Evolutionary conservation across 228 moss, liverwort and hornwort species (phyloP), one percentile per base, ranked within the genome.

Genomic region (Sphagnum magellanicum): DNA sequence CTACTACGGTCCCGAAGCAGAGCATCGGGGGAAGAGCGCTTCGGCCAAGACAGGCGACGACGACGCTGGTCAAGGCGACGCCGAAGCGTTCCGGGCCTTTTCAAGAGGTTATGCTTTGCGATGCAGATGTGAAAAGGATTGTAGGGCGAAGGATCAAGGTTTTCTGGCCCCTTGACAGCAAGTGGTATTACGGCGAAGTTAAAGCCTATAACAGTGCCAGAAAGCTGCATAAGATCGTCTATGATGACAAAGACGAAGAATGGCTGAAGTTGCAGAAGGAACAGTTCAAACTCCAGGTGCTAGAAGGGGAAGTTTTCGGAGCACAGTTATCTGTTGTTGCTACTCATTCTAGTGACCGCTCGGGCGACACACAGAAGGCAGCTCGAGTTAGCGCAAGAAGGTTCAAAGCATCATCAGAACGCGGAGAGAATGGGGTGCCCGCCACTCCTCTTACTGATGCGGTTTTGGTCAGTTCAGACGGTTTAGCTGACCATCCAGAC

Each of bases 181-280:
- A 77, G 78, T 98, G 87, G 90, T 98, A 92, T 61, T 98, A 93
- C 17, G 98, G 98, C 49, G 70, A 85, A 80, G 90, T 98, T 5
- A 87, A 90, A 71, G 88, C 98, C 4, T 94, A 86, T 64, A 93
- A 89, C 63, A 85, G 82, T 59, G 74, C 81, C 46, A 88, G 84
- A 69, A 89, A 86, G 63, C 81, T 85, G 64, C 98, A 98, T 70
- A 98, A 90, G 85, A 89, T 98, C 70, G 83, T 98, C 4, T 98
- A 98, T 68, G 98, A 98, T 66, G 98, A 98, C 65, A 83, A 84
- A 65, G 98, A 98, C 68, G 98, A 98, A 68, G 98, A 98, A 73
- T 98, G 98, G 98, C 77, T 98, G 65, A 88, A 89, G 80, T 78
- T 98, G 74, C 98, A 98, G 64, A 85, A 89, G 73, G 98, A 98